Percentiles rank a stretch among this genome's conserved stretches.
Evolutionary conservation across 2,329 filamentous ascomycete species (phyloP).

Genomic region (Talaromyces amestolkiae): DNA sequence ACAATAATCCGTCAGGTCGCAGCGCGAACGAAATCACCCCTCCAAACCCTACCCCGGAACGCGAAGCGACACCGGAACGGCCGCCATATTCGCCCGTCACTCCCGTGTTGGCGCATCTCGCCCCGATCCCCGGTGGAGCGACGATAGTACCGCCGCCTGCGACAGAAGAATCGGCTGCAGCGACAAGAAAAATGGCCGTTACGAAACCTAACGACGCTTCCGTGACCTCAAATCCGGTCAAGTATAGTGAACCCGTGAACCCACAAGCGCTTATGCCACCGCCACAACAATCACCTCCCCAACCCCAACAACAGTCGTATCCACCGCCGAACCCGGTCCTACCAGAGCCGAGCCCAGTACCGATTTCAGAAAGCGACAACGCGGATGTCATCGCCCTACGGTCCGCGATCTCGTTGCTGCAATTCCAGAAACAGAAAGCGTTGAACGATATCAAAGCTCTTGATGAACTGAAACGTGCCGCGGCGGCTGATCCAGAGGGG

Average conservation of each 20-base stretch:
- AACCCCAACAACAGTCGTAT: neutral
- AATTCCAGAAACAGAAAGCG: slow-evolving; percentile 79
- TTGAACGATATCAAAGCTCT: slow-evolving; percentile 71
- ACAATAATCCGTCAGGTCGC: neutral
- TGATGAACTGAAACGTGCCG: slow-evolving; percentile 66
- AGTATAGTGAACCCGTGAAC: neutral
- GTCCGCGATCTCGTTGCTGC: slow-evolving; percentile 79
- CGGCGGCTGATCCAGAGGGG: slow-evolving; percentile 66
- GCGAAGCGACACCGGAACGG: slow-evolving; percentile 41
- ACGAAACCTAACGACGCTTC: neutral
- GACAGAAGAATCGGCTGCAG: slow-evolving; percentile 30
- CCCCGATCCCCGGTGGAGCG: slow-evolving; percentile 28
- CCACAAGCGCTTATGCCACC: neutral
- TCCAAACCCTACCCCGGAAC: slow-evolving; percentile 22
- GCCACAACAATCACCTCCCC: neutral
- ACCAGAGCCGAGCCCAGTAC: slow-evolving; percentile 41
- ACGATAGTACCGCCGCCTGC: slow-evolving; percentile 36
- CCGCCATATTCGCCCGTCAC: slow-evolving; percentile 50
- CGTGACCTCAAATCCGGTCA: neutral
- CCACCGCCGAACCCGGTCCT: slow-evolving; percentile 30
- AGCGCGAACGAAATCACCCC: slow-evolving; percentile 24
- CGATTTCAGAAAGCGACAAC: slow-evolving; percentile 57
- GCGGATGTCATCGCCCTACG: slow-evolving; percentile 84
- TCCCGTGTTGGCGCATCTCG: slow-evolving; percentile 41
- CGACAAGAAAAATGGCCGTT: slow-evolving; percentile 14